Base-by-base conservation (phyloP, 140 eudicot species). In the Oenanthe javanica region DNA sequence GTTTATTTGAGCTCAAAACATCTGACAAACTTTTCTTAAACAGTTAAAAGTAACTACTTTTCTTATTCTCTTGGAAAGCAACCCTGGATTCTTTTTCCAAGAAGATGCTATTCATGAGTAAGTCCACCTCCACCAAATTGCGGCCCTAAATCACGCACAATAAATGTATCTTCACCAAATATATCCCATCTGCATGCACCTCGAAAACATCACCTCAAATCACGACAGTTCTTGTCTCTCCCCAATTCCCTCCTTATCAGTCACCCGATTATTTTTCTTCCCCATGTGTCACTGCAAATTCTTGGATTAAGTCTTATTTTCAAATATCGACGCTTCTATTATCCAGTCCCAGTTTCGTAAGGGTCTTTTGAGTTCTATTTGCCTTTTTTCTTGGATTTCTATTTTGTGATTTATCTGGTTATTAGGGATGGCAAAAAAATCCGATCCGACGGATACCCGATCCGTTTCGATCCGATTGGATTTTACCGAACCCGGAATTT, bases 241-340 rank as follows among this genome's bases (percentile, higher is more conserved):
- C 98, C 98, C 94, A 91, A 5, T 91, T 90, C 48, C 98, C 96
- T 11, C 84, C 86, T 84, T 83, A 88, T 78, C 88, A 89, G 81
- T 84, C 90, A 43, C 46, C 5, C 46, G 0, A 16, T 51, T 51
- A 43, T 43, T 5, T 43, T 51, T 16, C 57, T 57, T 57, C 25
- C 5, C 1, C 64, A 57, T 9, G 11, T 57, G 9, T 57, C 8
- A 18, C 27, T 57, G 64, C 25, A 57, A 57, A 18, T 9, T 18
- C 25, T 18, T 57, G 64, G 64, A 11, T 57, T 2, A 57, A 19
- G 6, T 19, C 10, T 57, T 57, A 18, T 19, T 19, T 57, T 19
- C 19, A 18, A 57, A 19, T 6, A 57, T 57, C 19, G 2, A 57
- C 19, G 64, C 25, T 57, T 19, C 64, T 57, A 9, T 57, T 57